Percentiles rank a stretch among this genome's conserved stretches.
Conservation (phyloP, 495 filamentous ascomycete species). For the Talaromyces borbonicus region DNA sequence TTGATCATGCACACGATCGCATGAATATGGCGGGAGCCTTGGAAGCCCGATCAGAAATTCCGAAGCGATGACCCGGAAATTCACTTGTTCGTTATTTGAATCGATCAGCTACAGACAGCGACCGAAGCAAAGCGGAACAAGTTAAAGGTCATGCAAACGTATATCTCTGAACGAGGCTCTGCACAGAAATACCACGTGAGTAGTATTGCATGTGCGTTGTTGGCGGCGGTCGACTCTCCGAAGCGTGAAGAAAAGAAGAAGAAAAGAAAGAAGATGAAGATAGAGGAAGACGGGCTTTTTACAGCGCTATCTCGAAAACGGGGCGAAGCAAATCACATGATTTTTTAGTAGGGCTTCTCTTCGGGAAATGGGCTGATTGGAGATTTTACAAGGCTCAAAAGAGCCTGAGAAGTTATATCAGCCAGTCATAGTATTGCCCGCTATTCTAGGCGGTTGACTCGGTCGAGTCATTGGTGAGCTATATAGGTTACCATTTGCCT, state of each 20-base stretch:
- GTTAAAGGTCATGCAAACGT: conserved; percentile 3
- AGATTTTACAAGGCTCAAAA: too few relatives aligned
- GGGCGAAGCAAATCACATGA: conserved; percentile 1
- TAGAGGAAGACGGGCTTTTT: not conserved
- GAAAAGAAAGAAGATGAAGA: conserved; percentile 6
- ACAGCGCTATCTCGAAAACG: not conserved
- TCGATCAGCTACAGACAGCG: not conserved
- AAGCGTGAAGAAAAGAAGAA: conserved; percentile 12
- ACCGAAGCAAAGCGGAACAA: conserved; percentile 7
- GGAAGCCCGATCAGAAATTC: conserved; percentile 12
- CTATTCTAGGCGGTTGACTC: too few relatives aligned
- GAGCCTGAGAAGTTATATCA: too few relatives aligned
- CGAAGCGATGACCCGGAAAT: conserved; percentile 5
- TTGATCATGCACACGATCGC: conserved; percentile 9
- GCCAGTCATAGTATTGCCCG: too few relatives aligned
- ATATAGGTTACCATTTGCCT: too few relatives aligned
- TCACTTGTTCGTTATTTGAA: not conserved
- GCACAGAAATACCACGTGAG: conserved; percentile 3
- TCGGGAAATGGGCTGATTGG: too few relatives aligned
- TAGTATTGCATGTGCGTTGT: conserved; percentile 1
- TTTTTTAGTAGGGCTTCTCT: not conserved
- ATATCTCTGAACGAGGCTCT: conserved; percentile 9
- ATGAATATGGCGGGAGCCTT: conserved; percentile 8
- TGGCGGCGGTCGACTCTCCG: conserved; percentile 12
- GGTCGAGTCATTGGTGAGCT: not conserved